Base-by-base conservation (phyloP, 805 yeast species). In the Ogataea populi-albae region DNA sequence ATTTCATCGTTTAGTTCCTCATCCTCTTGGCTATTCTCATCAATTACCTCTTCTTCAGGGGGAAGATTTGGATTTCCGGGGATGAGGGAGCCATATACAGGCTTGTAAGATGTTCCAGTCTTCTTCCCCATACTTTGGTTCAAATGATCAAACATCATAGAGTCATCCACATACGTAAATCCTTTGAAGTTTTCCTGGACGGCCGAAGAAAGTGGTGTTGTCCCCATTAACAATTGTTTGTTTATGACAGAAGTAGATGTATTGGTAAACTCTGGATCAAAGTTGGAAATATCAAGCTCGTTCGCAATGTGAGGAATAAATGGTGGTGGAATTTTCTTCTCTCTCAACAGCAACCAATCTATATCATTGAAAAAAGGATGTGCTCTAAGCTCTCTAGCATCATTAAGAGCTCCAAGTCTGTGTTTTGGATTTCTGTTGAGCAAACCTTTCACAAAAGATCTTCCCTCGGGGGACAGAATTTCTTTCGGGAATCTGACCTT, bases 401-500 rank as follows among this genome's bases (percentile, higher is more conserved):
- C 98, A 49, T 84, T 82, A 32, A 77, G 66, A 5, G 97, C 86
- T 22, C 98, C 98, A 26, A 93, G 67, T 56, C 98, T 77, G 64
- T 93, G 98, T 57, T 78, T 85, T 35, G 98, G 98, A 63, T 93
- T 93, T 64, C 98, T 78, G 64, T 93, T 93, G 54, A 93, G 72
- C 42, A 93, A 69, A 1, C 98, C 97, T 63, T 93, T 93, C 34
- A 93, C 98, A 61, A 93, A 91, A 8, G 93, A 81, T 42, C 98
- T 77, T 26, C 98, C 98, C 60, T 89, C 97, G 4, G 86, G 75
- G 31, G 95, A 83, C 40, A 93, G 68, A 17, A 93, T 94, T 58
- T 93, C 98, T 60, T 91, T 87, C 32, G 98, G 98, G 63, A 93
- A 93, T 55, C 96, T 75, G 29, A 93, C 98, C 62, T 91, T 93